A percentile compares a stretch with the other conserved stretches of the same genome.
Evolutionary conservation across 768 basidiomycete species (phyloP).

Genomic region (Rhodotorula toruloides): DNA sequence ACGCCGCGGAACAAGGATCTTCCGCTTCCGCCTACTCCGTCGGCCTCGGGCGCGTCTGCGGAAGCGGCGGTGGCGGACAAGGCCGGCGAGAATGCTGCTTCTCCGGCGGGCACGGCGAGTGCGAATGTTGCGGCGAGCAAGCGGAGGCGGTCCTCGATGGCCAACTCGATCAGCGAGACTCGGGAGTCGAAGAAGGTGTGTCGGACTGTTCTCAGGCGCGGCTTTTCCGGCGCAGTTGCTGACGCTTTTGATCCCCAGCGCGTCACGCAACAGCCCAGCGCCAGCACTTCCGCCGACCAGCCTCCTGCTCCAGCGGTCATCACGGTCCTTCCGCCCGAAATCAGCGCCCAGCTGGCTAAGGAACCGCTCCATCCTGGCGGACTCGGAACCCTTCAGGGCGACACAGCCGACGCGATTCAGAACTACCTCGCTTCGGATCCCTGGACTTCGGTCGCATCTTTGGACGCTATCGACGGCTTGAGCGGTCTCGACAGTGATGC

Average conservation of each 20-base stretch:
- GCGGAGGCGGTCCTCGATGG: not conserved
- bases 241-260: not conserved
- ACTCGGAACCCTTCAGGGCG: no score
- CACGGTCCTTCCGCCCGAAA: no score
- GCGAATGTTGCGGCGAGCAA: not conserved
- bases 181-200: slow-evolving; percentile 12
- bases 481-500: not conserved
- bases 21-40: not conserved
- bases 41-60: not conserved
- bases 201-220: not conserved
- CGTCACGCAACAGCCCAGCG: no score
- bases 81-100: not conserved
- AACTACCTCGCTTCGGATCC: no score
- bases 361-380: no score
- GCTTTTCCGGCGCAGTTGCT: not conserved
- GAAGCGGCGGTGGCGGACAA: not conserved
- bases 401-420: no score
- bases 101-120: no score
- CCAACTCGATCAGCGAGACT: not conserved
- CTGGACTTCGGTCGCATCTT: no score
- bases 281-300: no score
- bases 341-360: no score
- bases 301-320: no score
- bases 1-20: not conserved
- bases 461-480: no score